A percentile compares a stretch with the other conserved stretches of the same genome.
Evolutionary conservation across 352 stramenopile genomes (phyloP).

Genomic region (Globisporangium okanoganense): DNA sequence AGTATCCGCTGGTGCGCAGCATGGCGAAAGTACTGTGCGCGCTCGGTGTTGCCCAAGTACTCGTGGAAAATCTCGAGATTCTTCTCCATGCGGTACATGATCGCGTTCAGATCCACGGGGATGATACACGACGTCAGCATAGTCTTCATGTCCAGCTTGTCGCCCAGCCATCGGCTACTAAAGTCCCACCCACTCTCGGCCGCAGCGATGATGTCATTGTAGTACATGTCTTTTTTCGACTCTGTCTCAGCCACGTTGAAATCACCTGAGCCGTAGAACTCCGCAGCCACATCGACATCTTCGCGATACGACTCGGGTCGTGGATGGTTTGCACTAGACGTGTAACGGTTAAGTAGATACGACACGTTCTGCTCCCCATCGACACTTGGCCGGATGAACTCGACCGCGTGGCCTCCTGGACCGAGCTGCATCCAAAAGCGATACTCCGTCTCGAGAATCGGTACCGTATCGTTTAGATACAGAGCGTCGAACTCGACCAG

Average conservation of each 20-base stretch:
- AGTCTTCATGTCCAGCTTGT: constrained; percentile 59
- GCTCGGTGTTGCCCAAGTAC: constrained; percentile 36
- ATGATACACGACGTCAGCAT: constrained; percentile 69
- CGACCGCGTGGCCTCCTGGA: constrained; percentile 52
- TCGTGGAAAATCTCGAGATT: constrained; percentile 69
- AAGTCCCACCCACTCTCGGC: constrained; percentile 92
- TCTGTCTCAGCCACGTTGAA: constrained; percentile 33
- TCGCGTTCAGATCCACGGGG: constrained; percentile 83
- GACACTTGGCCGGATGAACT: constrained; percentile 23
- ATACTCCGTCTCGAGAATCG: constrained; percentile 79
- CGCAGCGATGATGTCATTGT: constrained; percentile 78
- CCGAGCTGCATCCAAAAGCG: constrained; percentile 81
- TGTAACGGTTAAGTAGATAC: constrained; percentile 79
- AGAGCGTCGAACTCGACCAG: constrained; percentile 37
- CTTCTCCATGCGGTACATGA: constrained; percentile 75
- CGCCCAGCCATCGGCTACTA: constrained; percentile 77
- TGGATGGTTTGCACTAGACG: constrained; percentile 62
- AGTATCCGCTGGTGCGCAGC: constrained; percentile 33
- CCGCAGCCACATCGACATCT: constrained; percentile 61
- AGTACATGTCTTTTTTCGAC: constrained; percentile 66
- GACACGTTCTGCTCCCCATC: constrained; percentile 7
- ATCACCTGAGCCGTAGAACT: constrained; percentile 47
- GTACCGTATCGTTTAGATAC: constrained; percentile 49
- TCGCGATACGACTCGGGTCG: constrained; percentile 87
- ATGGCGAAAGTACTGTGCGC: constrained; percentile 40